Evolutionary conservation across 495 filamentous ascomycete genomes (phyloP).

Genomic region (Talaromyces borbonicus): DNA sequence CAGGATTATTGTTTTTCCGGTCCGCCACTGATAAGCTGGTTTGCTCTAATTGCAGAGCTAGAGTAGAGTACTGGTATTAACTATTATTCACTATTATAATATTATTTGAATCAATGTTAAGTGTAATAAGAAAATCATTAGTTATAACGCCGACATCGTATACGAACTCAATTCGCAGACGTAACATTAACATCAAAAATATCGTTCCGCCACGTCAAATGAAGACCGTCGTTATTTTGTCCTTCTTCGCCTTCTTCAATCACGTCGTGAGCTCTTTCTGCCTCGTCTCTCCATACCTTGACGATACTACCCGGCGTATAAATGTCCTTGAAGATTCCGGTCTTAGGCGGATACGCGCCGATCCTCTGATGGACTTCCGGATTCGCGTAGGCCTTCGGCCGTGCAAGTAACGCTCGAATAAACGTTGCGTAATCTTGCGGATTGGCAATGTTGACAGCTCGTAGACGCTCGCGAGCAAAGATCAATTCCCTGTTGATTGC

Average conservation of each 20-base stretch:
- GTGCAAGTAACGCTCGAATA: constrained; percentile 66
- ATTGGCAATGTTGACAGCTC: constrained; percentile 73
- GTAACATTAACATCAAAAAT: constrained; percentile 58
- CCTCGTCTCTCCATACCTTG: constrained; percentile 79
- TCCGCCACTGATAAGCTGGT: background rate
- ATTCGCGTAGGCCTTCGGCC: constrained; percentile 54
- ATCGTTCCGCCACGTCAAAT: constrained; percentile 62
- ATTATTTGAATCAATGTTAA: background rate
- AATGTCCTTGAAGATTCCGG: constrained; percentile 67
- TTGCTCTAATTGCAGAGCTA: background rate
- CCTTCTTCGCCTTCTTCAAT: constrained; percentile 41
- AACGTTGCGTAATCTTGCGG: constrained; percentile 75
- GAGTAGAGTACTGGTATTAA: constrained; percentile 14
- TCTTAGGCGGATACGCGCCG: constrained; percentile 51
- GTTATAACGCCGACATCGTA: background rate
- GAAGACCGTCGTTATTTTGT: constrained; percentile 17
- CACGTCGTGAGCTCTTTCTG: constrained; percentile 52
- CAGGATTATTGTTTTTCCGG: constrained; percentile 4
- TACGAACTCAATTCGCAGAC: background rate
- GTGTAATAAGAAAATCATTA: background rate
- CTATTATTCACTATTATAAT: constrained; percentile 8
- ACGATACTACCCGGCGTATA: constrained; percentile 85
- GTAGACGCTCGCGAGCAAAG: constrained; percentile 74
- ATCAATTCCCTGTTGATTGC: constrained; percentile 75
- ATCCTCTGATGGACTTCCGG: constrained; percentile 63